Conservation (phyloP, 2,329 filamentous ascomycete species). For the Hirsutella rhossiliensis region DNA sequence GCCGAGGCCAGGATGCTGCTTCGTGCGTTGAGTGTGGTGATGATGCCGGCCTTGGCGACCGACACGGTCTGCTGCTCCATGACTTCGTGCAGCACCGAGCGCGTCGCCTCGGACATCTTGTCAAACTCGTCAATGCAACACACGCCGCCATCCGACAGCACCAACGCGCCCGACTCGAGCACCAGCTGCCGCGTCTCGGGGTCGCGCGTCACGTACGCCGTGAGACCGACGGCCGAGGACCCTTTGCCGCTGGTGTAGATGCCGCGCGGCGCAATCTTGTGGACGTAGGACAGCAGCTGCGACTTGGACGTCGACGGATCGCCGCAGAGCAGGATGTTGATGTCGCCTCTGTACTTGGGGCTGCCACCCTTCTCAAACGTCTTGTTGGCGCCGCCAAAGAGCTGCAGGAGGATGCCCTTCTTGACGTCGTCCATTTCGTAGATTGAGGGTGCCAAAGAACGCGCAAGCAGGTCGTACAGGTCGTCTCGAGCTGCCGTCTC, state of each 20-base stretch:
- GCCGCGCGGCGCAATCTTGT: constrained; percentile 88
- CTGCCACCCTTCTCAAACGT: constrained; percentile 93
- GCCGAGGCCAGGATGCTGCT: constrained; percentile 94
- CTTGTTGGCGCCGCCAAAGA: constrained; percentile 97
- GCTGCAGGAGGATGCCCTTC: constrained; percentile 91
- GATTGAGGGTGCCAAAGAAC: constrained; percentile 86
- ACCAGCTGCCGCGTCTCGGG: constrained; percentile 71
- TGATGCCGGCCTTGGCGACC: constrained; percentile 85
- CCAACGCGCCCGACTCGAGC: constrained; percentile 67
- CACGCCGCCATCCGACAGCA: constrained; percentile 69
- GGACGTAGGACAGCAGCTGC: constrained; percentile 85
- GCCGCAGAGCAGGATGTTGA: constrained; percentile 93
- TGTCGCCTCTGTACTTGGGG: constrained; percentile 91
- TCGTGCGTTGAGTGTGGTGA: constrained; percentile 88
- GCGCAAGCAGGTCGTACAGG: constrained; percentile 83
- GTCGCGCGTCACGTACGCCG: constrained; percentile 69
- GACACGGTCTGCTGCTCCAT: constrained; percentile 85
- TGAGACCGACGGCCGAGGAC: constrained; percentile 70
- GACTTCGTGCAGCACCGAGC: constrained; percentile 75
- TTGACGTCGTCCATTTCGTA: constrained; percentile 99
- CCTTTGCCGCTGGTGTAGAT: constrained; percentile 76
- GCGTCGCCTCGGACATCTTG: constrained; percentile 71
- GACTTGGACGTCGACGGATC: constrained; percentile 96
- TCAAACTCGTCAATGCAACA: constrained; percentile 82
- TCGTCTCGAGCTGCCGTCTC: constrained; percentile 69